These are phyloP conservation scores for Geosmithia morbida DNA, from an alignment of 2,329 filamentous ascomycete genomes.

Conservation along the genomic window DNA sequence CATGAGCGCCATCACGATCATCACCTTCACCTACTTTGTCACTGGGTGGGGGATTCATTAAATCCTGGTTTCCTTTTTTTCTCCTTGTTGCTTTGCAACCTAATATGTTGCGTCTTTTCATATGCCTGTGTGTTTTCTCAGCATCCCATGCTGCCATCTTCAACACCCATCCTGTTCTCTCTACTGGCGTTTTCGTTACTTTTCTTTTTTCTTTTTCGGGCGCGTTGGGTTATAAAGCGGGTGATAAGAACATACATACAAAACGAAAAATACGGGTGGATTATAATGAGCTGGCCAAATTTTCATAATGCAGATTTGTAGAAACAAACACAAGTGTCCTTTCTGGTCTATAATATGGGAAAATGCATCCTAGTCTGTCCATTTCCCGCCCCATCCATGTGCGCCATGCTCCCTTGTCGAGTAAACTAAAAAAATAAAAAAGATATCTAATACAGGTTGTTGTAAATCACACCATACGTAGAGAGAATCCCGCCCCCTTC, in stretches of 20 bases:
- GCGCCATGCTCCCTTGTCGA: background rate
- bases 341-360: no score
- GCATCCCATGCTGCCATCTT: no score
- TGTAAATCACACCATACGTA: constrained; percentile 38
- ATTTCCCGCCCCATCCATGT: background rate
- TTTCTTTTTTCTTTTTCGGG: background rate
- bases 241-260: background rate
- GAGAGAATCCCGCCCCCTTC: constrained; percentile 47
- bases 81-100: no score
- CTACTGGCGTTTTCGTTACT: background rate
- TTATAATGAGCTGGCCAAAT: no score
- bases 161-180: no score
- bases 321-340: no score
- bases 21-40: constrained; percentile 52
- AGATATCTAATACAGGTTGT: background rate
- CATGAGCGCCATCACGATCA: constrained; percentile 40
- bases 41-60: constrained; percentile 28
- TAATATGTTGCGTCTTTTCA: no score
- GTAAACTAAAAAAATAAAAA: background rate
- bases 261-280: background rate
- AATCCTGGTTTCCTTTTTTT: no score
- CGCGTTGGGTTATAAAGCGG: background rate
- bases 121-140: no score
- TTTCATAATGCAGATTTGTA: no score
- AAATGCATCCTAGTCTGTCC: no score